A percentile compares a stretch with the other conserved stretches of the same genome.
Evolutionary conservation across 2,329 filamentous ascomycete genomes (phyloP).

Genomic region (Penicillium sp.): DNA sequence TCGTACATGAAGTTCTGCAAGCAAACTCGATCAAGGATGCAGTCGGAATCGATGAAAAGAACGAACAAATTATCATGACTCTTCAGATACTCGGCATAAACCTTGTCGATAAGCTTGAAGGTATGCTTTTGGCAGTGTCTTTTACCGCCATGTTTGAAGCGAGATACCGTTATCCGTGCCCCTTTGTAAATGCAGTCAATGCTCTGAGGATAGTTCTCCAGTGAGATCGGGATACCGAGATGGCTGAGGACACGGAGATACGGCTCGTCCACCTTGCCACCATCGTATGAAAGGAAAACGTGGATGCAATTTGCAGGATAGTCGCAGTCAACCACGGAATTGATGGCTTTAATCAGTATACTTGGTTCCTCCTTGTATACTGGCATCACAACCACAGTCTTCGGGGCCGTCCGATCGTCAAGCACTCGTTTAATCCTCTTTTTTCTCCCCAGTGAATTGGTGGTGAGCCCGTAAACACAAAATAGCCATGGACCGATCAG

Average conservation of each 20-base stretch:
- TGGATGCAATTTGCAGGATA: slow-evolving; percentile 91
- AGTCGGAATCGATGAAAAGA: slow-evolving; percentile 96
- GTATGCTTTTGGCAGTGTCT: slow-evolving; percentile 90
- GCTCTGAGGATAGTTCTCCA: slow-evolving; percentile 78
- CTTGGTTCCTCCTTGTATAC: slow-evolving; percentile 91
- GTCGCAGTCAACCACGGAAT: slow-evolving; percentile 90
- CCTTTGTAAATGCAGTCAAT: slow-evolving; percentile 85
- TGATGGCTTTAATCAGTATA: slow-evolving; percentile 77
- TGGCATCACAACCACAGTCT: slow-evolving; percentile 94
- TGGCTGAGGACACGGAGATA: slow-evolving; percentile 83
- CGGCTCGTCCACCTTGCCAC: slow-evolving; percentile 81
- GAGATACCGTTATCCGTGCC: slow-evolving; percentile 82
- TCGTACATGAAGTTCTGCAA: slow-evolving; percentile 98
- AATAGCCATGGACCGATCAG: slow-evolving; percentile 88
- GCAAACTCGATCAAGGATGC: slow-evolving; percentile 85
- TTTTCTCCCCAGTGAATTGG: slow-evolving; percentile 75
- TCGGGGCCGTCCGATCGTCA: slow-evolving; percentile 82
- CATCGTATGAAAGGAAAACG: slow-evolving; percentile 93
- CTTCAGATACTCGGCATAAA: slow-evolving; percentile 83
- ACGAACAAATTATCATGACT: slow-evolving; percentile 91
- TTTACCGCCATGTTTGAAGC: slow-evolving; percentile 92
- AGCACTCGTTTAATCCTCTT: slow-evolving; percentile 80
- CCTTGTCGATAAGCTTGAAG: slow-evolving; percentile 87
- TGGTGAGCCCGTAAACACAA: slow-evolving; percentile 87
- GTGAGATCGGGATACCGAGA: slow-evolving; percentile 70